Evolutionary conservation across 2,329 filamentous ascomycete species (phyloP).

Genomic region (Penicillium sp.): DNA sequence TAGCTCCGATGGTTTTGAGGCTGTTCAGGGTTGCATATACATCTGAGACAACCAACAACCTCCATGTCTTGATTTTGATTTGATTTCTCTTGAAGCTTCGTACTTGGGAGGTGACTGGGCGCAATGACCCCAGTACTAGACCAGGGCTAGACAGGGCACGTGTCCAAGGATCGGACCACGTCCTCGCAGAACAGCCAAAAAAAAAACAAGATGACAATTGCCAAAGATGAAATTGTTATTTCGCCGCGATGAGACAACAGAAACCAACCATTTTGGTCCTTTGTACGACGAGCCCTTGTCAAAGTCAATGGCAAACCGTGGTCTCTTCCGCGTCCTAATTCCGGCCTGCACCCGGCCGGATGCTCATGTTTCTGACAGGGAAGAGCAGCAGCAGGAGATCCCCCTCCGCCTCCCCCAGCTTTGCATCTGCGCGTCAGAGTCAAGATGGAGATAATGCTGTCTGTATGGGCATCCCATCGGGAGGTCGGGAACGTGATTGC

Average conservation of each 20-base stretch:
- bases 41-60: constrained; percentile 19
- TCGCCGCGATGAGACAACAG: constrained; percentile 11
- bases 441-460: constrained; percentile 9
- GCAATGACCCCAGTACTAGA: neutral
- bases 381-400: constrained; percentile 12
- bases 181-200: neutral
- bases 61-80: neutral
- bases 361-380: constrained; percentile 19
- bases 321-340: constrained; percentile 20
- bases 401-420: neutral
- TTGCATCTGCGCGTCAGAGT: constrained; percentile 15
- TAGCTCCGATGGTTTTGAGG: constrained; percentile 9
- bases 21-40: constrained; percentile 23
- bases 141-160: constrained; percentile 27
- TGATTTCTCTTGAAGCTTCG: neutral
- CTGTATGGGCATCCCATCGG: constrained; percentile 6
- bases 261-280: constrained; percentile 5
- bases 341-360: constrained; percentile 30
- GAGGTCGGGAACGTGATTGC: constrained; percentile 15
- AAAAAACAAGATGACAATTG: neutral
- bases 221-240: constrained; percentile 13
- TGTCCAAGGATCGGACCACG: constrained; percentile 20
- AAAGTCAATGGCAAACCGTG: constrained; percentile 14
- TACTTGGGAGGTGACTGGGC: neutral
- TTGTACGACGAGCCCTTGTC: constrained; percentile 16